Conservation (phyloP, 306 rosid species). For the Spatholobus suberectus region DNA sequence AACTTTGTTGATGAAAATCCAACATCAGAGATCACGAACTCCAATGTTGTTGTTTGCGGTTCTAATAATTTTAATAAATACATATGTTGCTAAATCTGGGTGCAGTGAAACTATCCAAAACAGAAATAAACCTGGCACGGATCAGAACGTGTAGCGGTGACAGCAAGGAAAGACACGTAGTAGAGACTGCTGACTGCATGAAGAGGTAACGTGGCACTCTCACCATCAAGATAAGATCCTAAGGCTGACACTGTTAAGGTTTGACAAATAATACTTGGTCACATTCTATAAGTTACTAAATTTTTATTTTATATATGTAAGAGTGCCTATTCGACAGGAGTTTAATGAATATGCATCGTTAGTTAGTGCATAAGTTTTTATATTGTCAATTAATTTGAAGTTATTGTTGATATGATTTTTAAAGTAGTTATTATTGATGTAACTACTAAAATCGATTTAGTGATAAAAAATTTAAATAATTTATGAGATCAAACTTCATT, state of each 20-base stretch:
- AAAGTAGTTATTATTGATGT: too few species aligned
- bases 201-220: constrained; percentile 10
- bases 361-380: too few species aligned
- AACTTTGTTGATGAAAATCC: neutral
- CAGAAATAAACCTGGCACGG: neutral
- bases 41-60: neutral
- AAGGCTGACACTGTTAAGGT: neutral
- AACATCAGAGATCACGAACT: neutral
- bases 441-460: too few species aligned
- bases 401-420: too few species aligned
- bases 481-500: too few species aligned
- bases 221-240: neutral
- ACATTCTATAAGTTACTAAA: too few species aligned
- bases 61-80: neutral
- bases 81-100: neutral
- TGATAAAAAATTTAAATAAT: too few species aligned
- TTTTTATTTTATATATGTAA: too few species aligned
- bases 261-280: too few species aligned
- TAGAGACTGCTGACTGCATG: constrained; percentile 24
- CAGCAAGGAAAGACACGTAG: constrained; percentile 23
- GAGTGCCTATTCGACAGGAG: too few species aligned
- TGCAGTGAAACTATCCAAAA: neutral
- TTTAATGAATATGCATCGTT: too few species aligned
- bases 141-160: constrained; percentile 2
- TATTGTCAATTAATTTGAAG: too few species aligned